Conservation (phyloP, 306 rosid species). For the Cucurbita argyrosperma region DNA sequence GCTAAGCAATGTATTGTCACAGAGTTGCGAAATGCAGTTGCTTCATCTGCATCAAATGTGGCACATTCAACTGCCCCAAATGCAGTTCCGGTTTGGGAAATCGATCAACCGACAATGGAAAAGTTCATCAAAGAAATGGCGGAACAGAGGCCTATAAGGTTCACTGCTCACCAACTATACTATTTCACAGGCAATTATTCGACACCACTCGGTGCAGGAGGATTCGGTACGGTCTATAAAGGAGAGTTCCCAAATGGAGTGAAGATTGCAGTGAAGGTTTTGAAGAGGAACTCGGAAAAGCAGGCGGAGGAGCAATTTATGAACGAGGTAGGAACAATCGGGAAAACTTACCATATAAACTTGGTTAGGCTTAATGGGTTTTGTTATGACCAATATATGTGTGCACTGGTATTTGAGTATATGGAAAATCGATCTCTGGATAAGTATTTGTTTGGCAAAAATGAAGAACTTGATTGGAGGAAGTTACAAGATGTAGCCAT, state of each 20-base stretch:
- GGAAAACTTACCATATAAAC: slow-evolving; percentile 30
- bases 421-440: slow-evolving; percentile 31
- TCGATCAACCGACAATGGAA: not conserved
- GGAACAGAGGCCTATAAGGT: not conserved
- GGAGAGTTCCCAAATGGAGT: slow-evolving; percentile 23
- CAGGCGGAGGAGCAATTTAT: slow-evolving; percentile 27
- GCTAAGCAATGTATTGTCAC: not conserved
- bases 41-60: not conserved
- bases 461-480: slow-evolving; percentile 9
- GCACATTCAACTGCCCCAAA: not conserved
- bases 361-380: slow-evolving; percentile 30
- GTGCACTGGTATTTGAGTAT: slow-evolving; percentile 18
- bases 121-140: not conserved
- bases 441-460: slow-evolving; percentile 18
- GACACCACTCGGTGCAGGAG: slow-evolving; percentile 24
- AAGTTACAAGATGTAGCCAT: slow-evolving; percentile 34
- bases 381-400: slow-evolving; percentile 23
- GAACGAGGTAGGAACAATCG: slow-evolving; percentile 29
- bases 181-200: not conserved
- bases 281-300: slow-evolving; percentile 11
- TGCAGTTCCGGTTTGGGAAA: not conserved
- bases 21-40: not conserved
- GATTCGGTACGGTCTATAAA: slow-evolving; percentile 28
- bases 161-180: not conserved
- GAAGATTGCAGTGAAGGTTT: slow-evolving; percentile 31